phyloP scores from a whole-genome alignment of 352 stramenopile species.

The Globisporangium viniferum region DNA sequence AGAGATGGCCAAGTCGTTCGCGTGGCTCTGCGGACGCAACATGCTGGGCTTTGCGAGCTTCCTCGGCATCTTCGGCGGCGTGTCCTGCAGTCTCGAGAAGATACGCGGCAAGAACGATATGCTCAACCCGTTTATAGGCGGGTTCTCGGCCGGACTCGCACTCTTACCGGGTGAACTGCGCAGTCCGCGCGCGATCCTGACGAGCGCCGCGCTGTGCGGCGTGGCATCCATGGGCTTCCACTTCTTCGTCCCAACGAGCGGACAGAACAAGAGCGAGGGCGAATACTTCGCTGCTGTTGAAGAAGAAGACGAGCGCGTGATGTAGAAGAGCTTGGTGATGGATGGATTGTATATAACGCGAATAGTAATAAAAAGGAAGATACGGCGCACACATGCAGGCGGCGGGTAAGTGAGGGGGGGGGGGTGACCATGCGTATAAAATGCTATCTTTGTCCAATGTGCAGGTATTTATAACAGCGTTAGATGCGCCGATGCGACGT shows the following conservation, averaged over 20 bases:
- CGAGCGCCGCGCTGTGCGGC: conserved; percentile 49
- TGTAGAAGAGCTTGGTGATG: neutral
- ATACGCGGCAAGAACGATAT: conserved; percentile 51
- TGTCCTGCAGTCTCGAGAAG: conserved; percentile 70
- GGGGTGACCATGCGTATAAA: neutral
- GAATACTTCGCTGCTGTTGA: neutral
- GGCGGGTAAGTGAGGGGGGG: neutral
- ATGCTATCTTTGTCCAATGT: neutral
- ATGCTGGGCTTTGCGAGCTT: conserved; percentile 71
- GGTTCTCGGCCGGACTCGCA: conserved; percentile 54
- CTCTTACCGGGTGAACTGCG: conserved; percentile 47
- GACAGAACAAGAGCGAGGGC: conserved; percentile 20
- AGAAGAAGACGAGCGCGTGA: neutral
- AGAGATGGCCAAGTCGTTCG: conserved; percentile 34
- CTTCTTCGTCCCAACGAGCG: conserved; percentile 44
- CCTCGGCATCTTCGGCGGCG: conserved; percentile 65
- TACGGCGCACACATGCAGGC: neutral
- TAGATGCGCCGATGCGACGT: neutral
- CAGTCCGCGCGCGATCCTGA: conserved; percentile 36
- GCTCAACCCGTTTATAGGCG: conserved; percentile 67
- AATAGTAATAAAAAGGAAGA: conserved; percentile 6
- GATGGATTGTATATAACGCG: neutral
- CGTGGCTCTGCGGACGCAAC: conserved; percentile 41
- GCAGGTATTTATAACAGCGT: neutral
- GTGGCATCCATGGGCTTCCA: conserved; percentile 55